Evolutionary conservation across 768 basidiomycete species (phyloP).

Genomic region (Mycena rosella): DNA sequence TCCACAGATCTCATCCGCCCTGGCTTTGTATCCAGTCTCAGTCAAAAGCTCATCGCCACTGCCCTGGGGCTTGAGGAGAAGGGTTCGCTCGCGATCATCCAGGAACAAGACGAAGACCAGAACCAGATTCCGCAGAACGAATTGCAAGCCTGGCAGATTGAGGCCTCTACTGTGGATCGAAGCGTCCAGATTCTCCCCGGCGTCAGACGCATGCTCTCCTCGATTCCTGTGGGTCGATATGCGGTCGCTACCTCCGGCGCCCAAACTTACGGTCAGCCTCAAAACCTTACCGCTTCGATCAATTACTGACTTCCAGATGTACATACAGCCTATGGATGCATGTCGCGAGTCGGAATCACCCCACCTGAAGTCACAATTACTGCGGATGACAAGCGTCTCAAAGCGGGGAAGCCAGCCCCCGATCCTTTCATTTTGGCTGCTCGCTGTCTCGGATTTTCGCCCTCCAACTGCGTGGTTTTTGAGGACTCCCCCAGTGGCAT

Average conservation of each 20-base stretch:
- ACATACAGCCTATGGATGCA: conserved; percentile 71
- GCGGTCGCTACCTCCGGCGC: conserved; percentile 84
- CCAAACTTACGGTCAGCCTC: conserved; percentile 70
- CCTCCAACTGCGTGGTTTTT: conserved; percentile 72
- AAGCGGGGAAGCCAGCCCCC: conserved; percentile 66
- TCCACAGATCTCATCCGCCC: conserved; percentile 55
- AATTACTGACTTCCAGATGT: background rate
- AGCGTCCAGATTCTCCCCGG: conserved; percentile 81
- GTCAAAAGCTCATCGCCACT: conserved; percentile 50
- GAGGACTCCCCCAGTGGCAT: conserved; percentile 83
- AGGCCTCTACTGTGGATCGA: conserved; percentile 69
- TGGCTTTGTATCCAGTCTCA: conserved; percentile 59
- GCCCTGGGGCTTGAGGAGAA: conserved; percentile 43
- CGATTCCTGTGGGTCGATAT: conserved; percentile 74
- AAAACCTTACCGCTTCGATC: conserved; percentile 6
- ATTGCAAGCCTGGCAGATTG: conserved; percentile 66
- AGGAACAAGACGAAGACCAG: conserved; percentile 51
- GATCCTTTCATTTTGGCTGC: conserved; percentile 70
- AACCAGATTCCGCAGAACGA: conserved; percentile 42
- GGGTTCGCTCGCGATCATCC: conserved; percentile 38
- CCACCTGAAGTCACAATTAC: conserved; percentile 80
- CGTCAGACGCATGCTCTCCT: conserved; percentile 72
- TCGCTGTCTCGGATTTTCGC: conserved; percentile 60
- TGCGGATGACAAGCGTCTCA: conserved; percentile 75
- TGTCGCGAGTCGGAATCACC: conserved; percentile 76